Percentiles rank a stretch among this genome's conserved stretches.
phyloP scores from a whole-genome alignment of 73 alveolate species.

The Blepharisma japonicum region DNA sequence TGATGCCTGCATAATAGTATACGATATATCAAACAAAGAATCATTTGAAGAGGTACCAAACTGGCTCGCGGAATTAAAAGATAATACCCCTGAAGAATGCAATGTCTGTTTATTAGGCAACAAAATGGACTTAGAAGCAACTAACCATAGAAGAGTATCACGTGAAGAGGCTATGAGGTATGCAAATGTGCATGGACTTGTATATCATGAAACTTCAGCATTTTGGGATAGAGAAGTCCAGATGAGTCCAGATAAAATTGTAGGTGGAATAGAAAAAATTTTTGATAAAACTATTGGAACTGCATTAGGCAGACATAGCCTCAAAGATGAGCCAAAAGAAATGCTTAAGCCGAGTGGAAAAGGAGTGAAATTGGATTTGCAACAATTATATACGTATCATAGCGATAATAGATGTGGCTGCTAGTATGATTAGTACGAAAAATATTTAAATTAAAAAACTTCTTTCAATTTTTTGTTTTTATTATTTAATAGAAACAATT shows the following conservation, averaged over 20 bases:
- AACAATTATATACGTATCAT: not conserved
- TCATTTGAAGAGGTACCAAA: conserved; percentile 50
- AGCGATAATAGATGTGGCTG: too few relatives aligned
- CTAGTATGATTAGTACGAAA: too few relatives aligned
- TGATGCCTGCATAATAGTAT: conserved; percentile 49
- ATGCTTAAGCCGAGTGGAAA: not conserved
- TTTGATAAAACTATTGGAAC: not conserved
- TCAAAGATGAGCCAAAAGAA: not conserved
- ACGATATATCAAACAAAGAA: conserved; percentile 50
- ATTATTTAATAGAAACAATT: too few relatives aligned
- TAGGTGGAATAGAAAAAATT: conserved; percentile 26
- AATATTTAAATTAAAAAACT: too few relatives aligned
- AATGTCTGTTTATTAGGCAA: conserved; percentile 43
- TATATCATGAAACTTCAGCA: conserved; percentile 52
- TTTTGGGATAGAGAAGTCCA: conserved; percentile 18
- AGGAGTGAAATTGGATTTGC: not conserved
- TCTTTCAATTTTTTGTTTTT: too few relatives aligned
- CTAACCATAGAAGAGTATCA: conserved; percentile 36
- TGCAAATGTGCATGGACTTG: conserved; percentile 40
- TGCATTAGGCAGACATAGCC: not conserved
- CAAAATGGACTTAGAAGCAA: conserved; percentile 39
- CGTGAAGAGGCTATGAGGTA: conserved; percentile 44
- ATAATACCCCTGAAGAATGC: conserved; percentile 40
- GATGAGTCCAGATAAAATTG: not conserved
- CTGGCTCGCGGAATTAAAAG: conserved; percentile 53